These are phyloP conservation scores for Oryza coarctata DNA, from an alignment of 176 grass and related monocot species.

Conservation along the genomic window DNA sequence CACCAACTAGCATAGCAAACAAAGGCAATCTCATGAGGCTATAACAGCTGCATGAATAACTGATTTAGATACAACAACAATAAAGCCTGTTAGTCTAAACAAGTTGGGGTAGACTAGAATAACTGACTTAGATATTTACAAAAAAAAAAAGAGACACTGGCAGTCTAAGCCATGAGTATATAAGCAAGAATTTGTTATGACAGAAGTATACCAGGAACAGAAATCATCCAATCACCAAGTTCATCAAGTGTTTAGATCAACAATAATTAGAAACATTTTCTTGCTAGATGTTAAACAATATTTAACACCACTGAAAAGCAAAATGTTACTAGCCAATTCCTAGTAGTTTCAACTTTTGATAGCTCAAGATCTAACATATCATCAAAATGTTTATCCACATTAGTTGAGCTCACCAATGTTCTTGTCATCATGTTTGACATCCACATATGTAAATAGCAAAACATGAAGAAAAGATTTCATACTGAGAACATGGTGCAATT, in stretches of 20 bases:
- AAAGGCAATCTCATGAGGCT: slow-evolving; percentile 5
- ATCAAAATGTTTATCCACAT: neutral
- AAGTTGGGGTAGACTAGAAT: too few species aligned
- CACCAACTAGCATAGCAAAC: slow-evolving; percentile 61
- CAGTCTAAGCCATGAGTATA: neutral
- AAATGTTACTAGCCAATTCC: neutral
- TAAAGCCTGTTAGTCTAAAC: too few species aligned
- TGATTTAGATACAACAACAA: too few species aligned
- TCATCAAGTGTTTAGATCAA: neutral
- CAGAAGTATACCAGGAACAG: neutral
- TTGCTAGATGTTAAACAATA: neutral
- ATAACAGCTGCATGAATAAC: slow-evolving; percentile 16
- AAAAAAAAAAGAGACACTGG: neutral
- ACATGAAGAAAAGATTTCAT: neutral
- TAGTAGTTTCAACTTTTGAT: neutral
- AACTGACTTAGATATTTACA: too few species aligned
- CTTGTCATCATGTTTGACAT: slow-evolving; percentile 1
- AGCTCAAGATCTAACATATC: neutral
- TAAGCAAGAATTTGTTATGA: neutral
- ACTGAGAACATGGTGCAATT: slow-evolving; percentile 16
- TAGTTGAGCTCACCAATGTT: slow-evolving; percentile 2
- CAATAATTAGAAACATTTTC: neutral
- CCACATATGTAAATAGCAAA: neutral
- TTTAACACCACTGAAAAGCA: neutral
- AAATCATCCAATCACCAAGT: neutral